A percentile compares a stretch with the other conserved stretches of the same genome.
phyloP scores from a whole-genome alignment of 2,329 filamentous ascomycete species.

The Monilinia aucupariae region DNA sequence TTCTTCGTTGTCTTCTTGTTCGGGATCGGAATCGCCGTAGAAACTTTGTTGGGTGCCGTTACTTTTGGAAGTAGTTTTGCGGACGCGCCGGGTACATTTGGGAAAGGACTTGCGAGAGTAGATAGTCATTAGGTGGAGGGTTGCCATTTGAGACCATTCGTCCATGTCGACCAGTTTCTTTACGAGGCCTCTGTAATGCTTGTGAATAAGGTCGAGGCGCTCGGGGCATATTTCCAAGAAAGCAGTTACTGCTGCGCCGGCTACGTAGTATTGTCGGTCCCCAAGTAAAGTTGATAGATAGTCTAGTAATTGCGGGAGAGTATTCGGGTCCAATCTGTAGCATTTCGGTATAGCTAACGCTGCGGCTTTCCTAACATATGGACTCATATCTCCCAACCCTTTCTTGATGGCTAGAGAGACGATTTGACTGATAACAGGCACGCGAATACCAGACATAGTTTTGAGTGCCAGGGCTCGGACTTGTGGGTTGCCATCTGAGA shows the following conservation, averaged over 20 bases:
- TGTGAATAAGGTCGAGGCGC: slow-evolving; percentile 80
- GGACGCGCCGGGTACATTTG: slow-evolving; percentile 53
- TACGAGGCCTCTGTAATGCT: slow-evolving; percentile 78
- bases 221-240: slow-evolving; percentile 88
- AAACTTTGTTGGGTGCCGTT: slow-evolving; percentile 59
- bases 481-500: slow-evolving; percentile 87
- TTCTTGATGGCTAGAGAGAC: slow-evolving; percentile 94
- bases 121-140: slow-evolving; percentile 71
- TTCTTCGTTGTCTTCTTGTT: slow-evolving; percentile 37
- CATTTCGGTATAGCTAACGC: slow-evolving; percentile 94
- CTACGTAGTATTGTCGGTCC: slow-evolving; percentile 95
- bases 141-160: slow-evolving; percentile 91
- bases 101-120: slow-evolving; percentile 90
- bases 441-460: slow-evolving; percentile 96
- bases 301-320: slow-evolving; percentile 77
- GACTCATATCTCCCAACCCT: slow-evolving; percentile 88
- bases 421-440: slow-evolving; percentile 96
- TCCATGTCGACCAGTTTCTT: slow-evolving; percentile 98
- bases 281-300: slow-evolving; percentile 73
- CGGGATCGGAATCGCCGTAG: slow-evolving; percentile 61
- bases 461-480: slow-evolving; percentile 86
- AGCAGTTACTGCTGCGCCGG: slow-evolving; percentile 82
- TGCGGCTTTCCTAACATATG: slow-evolving; percentile 85
- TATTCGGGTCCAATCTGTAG: slow-evolving; percentile 81
- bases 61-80: slow-evolving; percentile 35